phyloP scores from a whole-genome alignment of 345 rosid genomes.

The Linum lewisii region DNA sequence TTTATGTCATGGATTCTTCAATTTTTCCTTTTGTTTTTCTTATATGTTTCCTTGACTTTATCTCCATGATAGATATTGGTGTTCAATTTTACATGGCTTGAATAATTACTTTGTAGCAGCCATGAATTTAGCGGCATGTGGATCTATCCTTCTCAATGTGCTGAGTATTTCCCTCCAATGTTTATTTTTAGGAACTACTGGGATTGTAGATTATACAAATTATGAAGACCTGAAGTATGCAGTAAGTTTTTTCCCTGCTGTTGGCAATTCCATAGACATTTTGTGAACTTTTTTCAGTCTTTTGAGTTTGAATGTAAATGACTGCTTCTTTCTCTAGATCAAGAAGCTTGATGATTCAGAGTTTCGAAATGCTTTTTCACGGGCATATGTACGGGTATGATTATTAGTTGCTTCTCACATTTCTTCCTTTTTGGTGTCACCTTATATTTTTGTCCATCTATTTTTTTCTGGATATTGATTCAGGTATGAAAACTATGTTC shows the following conservation, averaged over 20 bases:
- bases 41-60: too few species aligned
- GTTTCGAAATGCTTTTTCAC: slow-evolving; percentile 28
- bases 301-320: background rate
- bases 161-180: background rate
- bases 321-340: slow-evolving; percentile 14
- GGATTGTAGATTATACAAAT: slow-evolving; percentile 30
- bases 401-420: background rate
- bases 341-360: slow-evolving; percentile 29
- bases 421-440: background rate
- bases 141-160: background rate
- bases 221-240: slow-evolving; percentile 31
- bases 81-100: too few species aligned
- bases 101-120: background rate
- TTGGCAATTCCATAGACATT: background rate
- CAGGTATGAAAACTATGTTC: background rate
- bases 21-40: background rate
- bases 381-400: slow-evolving; percentile 25
- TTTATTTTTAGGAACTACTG: slow-evolving; percentile 23
- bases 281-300: background rate
- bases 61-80: too few species aligned
- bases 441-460: background rate
- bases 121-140: background rate
- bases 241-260: slow-evolving; percentile 12
- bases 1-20: background rate
- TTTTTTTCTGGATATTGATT: background rate